phyloP scores from a whole-genome alignment of 257 asterid species.

The Ligustrum vulgare region DNA sequence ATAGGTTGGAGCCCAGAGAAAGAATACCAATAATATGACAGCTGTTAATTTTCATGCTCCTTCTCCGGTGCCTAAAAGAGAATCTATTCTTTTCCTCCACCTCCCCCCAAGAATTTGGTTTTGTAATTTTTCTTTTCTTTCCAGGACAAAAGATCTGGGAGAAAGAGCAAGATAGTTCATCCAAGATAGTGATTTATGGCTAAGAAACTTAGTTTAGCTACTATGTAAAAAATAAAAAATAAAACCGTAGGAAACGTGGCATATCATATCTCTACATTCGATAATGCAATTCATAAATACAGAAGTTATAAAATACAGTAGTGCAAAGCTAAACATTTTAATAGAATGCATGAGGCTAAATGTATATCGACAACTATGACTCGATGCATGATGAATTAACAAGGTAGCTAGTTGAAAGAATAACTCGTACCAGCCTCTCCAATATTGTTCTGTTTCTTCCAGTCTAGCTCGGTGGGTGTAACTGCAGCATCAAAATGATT shows the following conservation, averaged over 20 bases:
- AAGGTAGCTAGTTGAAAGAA: slow-evolving; percentile 4
- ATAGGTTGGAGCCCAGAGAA: not conserved
- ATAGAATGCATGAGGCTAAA: not conserved
- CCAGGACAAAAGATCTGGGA: not conserved
- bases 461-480: slow-evolving; percentile 83
- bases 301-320: not conserved
- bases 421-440: slow-evolving; percentile 86
- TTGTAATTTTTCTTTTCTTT: not conserved
- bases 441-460: slow-evolving; percentile 86
- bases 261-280: not conserved
- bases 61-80: not conserved
- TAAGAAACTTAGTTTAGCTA: not conserved
- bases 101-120: not conserved
- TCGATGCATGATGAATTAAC: not conserved
- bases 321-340: not conserved
- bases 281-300: not conserved
- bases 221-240: not conserved
- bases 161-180: not conserved
- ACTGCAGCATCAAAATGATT: slow-evolving; percentile 48
- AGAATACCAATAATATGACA: not conserved
- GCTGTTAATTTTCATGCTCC: not conserved
- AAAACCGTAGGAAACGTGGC: not conserved
- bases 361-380: not conserved
- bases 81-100: not conserved
- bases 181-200: not conserved